A percentile compares a stretch with the other conserved stretches of the same genome.
phyloP scores from a whole-genome alignment of 2,329 filamentous ascomycete species.

The Colletotrichum filicis region DNA sequence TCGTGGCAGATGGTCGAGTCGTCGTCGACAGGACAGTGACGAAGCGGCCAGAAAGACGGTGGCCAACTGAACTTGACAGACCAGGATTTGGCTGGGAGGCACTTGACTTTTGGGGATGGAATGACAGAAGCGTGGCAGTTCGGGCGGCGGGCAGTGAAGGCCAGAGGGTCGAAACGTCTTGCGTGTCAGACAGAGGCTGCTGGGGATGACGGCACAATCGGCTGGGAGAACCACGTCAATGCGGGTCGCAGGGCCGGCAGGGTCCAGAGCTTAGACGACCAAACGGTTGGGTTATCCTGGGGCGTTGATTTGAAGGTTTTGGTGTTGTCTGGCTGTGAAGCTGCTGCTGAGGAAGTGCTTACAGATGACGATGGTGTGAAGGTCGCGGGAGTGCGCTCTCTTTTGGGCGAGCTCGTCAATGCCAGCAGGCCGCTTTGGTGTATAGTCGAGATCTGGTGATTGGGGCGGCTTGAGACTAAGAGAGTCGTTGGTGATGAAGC shows the following conservation, averaged over 20 bases:
- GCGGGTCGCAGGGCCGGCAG: conserved; percentile 28
- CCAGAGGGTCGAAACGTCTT: conserved; percentile 31
- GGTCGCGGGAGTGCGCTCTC: neutral
- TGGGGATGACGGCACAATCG: conserved; percentile 34
- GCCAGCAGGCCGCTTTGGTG: neutral
- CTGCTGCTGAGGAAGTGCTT: neutral
- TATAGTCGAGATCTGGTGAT: neutral
- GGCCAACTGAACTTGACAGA: conserved; percentile 1
- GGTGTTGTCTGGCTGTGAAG: neutral
- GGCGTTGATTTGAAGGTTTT: neutral
- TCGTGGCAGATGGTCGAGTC: neutral
- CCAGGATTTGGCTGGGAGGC: conserved; percentile 30
- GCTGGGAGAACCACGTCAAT: conserved; percentile 28
- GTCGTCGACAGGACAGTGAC: conserved; percentile 15
- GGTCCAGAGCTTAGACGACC: conserved; percentile 20
- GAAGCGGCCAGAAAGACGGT: conserved; percentile 28
- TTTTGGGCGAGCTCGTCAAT: conserved; percentile 8
- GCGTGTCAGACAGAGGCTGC: conserved; percentile 36
- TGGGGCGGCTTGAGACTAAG: neutral
- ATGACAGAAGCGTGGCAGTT: conserved; percentile 26
- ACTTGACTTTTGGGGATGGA: conserved; percentile 26
- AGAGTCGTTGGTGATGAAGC: neutral
- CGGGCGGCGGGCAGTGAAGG: conserved; percentile 4
- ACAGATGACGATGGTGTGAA: neutral
- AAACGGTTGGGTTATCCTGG: conserved; percentile 5